These are phyloP conservation scores for Aspergillus ruber DNA, from an alignment of 2,329 filamentous ascomycete genomes.

Conservation along the genomic window DNA sequence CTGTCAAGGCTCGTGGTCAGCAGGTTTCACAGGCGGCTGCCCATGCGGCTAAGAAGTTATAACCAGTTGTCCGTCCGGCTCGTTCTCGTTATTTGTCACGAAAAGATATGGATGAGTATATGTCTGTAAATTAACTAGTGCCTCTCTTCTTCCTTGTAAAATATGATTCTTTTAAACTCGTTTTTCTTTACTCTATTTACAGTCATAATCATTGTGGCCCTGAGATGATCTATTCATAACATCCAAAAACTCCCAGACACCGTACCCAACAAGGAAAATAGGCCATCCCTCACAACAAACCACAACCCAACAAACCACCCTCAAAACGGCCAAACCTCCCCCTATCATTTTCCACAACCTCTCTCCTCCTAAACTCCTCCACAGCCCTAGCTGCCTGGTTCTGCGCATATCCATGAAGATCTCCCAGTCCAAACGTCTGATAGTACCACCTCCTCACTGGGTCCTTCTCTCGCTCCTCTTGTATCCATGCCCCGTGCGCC, in stretches of 20 bases:
- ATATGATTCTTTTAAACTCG: neutral
- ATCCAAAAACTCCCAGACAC: too few species aligned
- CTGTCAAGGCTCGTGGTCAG: conserved; percentile 30
- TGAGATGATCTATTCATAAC: too few species aligned
- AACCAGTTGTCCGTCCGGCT: neutral
- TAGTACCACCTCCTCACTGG: neutral
- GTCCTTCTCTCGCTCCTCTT: neutral
- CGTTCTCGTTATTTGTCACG: neutral
- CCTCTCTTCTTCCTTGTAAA: neutral
- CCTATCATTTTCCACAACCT: neutral
- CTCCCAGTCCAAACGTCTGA: neutral
- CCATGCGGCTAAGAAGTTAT: neutral
- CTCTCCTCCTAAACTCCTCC: neutral
- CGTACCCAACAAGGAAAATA: neutral
- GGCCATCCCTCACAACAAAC: neutral
- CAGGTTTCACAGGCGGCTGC: conserved; percentile 16
- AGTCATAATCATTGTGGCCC: too few species aligned
- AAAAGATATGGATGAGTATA: neutral
- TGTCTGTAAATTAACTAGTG: neutral
- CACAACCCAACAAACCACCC: too few species aligned
- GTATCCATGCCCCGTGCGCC: neutral
- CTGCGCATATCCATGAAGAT: neutral
- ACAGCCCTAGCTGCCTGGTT: neutral
- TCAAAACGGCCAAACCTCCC: too few species aligned
- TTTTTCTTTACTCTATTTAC: too few species aligned